Conservation (phyloP, 192 early-diverging fungal genomes). For the Pilaira anomala region DNA sequence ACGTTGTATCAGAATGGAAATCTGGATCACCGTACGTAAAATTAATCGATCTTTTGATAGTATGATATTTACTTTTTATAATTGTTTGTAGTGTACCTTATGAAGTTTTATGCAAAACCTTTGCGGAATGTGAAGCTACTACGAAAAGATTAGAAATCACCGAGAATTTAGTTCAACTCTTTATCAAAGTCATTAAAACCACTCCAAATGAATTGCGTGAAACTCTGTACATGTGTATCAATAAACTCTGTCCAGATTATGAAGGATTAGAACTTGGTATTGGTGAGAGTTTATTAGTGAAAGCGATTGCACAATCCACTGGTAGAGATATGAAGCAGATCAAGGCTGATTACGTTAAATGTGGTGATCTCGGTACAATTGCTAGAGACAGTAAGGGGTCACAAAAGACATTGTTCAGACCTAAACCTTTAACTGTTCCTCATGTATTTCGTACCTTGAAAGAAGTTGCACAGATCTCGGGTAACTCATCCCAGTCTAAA, state of each 20-base stretch:
- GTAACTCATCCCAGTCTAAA: constrained; percentile 66
- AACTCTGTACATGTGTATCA: constrained; percentile 88
- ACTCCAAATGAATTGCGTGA: constrained; percentile 66
- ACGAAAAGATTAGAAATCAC: constrained; percentile 85
- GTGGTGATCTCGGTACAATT: constrained; percentile 89
- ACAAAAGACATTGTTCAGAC: constrained; percentile 81
- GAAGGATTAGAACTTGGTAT: constrained; percentile 95
- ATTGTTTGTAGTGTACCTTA: constrained; percentile 64
- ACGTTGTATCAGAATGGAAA: constrained; percentile 29
- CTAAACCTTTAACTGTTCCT: constrained; percentile 74
- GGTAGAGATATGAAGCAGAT: constrained; percentile 72
- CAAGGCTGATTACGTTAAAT: constrained; percentile 71
- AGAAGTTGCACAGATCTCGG: constrained; percentile 81
- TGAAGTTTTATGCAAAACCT: constrained; percentile 82
- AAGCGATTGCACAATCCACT: constrained; percentile 89
- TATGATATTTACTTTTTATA: background rate
- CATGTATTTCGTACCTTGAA: constrained; percentile 84
- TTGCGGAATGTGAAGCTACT: constrained; percentile 83
- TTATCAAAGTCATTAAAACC: constrained; percentile 59
- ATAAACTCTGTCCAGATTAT: constrained; percentile 78
- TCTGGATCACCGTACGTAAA: constrained; percentile 43
- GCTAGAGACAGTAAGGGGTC: constrained; percentile 78
- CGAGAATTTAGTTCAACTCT: constrained; percentile 67
- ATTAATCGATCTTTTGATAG: too few species aligned
- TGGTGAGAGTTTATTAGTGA: constrained; percentile 90